These are phyloP conservation scores for Cinchona pubescens DNA, from an alignment of 257 asterid species.

Conservation along the genomic window DNA sequence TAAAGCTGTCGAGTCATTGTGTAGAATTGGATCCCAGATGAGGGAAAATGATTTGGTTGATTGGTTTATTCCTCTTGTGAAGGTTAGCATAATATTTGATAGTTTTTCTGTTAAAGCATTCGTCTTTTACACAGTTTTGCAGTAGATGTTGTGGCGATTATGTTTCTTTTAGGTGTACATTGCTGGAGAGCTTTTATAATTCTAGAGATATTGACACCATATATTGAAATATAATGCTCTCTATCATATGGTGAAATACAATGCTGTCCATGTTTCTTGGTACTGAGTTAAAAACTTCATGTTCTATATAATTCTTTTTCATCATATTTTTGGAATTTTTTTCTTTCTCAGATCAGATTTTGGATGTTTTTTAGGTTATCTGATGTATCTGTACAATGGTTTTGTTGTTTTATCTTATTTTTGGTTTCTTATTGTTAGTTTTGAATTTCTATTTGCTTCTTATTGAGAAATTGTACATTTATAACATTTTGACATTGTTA, in stretches of 20 bases:
- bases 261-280: not conserved
- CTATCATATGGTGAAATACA: not conserved
- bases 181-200: not conserved
- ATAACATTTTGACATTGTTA: slow-evolving; percentile 3
- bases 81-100: slow-evolving; percentile 43
- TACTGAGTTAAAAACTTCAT: not conserved
- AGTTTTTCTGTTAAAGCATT: slow-evolving; percentile 5
- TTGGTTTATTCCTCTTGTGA: slow-evolving; percentile 77
- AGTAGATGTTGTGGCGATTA: not conserved
- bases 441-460: not conserved
- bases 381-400: not conserved
- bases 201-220: not conserved
- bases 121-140: not conserved
- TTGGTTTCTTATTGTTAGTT: not conserved
- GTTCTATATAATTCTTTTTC: not conserved
- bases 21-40: slow-evolving; percentile 93
- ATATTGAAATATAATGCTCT: not conserved
- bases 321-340: not conserved
- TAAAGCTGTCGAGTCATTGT: slow-evolving; percentile 86
- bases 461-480: slow-evolving; percentile 7
- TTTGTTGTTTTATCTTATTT: slow-evolving; percentile 1
- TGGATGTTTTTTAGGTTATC: not conserved
- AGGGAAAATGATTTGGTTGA: slow-evolving; percentile 84
- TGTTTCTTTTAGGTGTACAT: not conserved
- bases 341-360: not conserved